Evolutionary conservation across 148 eudicot genomes (phyloP).

Genomic region (Selenicereus undatus): DNA sequence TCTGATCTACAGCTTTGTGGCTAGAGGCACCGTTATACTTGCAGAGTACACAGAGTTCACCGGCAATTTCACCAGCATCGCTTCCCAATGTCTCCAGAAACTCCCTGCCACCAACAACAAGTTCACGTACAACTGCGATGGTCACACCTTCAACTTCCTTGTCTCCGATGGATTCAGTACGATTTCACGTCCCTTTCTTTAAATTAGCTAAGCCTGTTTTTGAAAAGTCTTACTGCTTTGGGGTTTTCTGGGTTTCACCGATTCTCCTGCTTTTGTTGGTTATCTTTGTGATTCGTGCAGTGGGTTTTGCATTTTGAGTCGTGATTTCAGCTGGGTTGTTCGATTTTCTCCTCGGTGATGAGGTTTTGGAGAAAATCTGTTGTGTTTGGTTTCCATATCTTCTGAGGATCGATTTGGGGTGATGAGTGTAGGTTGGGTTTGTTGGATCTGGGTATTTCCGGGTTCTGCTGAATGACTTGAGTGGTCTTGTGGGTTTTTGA

Average conservation of each 20-base stretch:
- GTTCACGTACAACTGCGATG: conserved; percentile 53
- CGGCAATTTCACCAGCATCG: conserved; percentile 44
- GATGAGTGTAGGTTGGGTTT: background rate
- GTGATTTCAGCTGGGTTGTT: conserved; percentile 3
- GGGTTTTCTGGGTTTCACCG: background rate
- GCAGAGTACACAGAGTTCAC: conserved; percentile 50
- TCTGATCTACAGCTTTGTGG: conserved; percentile 48
- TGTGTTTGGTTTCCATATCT: background rate
- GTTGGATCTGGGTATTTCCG: background rate
- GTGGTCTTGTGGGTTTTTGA: background rate
- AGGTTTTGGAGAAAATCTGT: background rate
- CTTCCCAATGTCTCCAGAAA: conserved; percentile 52
- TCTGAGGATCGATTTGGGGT: background rate
- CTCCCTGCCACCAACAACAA: conserved; percentile 51
- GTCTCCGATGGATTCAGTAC: conserved; percentile 51
- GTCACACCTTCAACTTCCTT: conserved; percentile 48
- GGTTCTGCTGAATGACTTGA: background rate
- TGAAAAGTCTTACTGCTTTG: no score
- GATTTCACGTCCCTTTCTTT: background rate
- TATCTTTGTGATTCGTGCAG: background rate
- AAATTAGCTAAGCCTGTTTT: background rate
- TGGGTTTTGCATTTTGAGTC: background rate
- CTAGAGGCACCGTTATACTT: conserved; percentile 40
- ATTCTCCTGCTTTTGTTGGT: background rate
- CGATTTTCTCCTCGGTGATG: background rate